These are phyloP conservation scores for Spathaspora sp. DNA, from an alignment of 1,139 yeast species.

Conservation along the genomic window DNA sequence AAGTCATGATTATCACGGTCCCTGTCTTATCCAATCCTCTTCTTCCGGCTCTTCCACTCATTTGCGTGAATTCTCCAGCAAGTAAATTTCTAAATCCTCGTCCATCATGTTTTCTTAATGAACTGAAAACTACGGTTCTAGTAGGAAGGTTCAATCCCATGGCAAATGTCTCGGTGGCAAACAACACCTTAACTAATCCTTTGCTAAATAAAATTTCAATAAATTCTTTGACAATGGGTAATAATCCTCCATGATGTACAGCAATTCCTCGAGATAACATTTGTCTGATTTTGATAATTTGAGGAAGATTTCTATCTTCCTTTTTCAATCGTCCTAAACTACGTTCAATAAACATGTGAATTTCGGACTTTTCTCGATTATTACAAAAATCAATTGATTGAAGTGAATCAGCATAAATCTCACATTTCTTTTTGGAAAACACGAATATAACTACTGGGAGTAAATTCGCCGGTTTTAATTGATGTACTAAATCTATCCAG, in stretches of 20 bases:
- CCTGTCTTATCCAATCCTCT: slow-evolving; percentile 94
- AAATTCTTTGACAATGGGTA: slow-evolving; percentile 93
- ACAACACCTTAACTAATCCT: slow-evolving; percentile 81
- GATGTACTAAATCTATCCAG: slow-evolving; percentile 76
- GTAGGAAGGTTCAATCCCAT: slow-evolving; percentile 98
- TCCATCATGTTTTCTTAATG: slow-evolving; percentile 87
- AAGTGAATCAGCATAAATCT: slow-evolving; percentile 83
- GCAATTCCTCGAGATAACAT: slow-evolving; percentile 90
- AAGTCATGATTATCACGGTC: slow-evolving; percentile 93
- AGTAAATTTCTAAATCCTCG: slow-evolving; percentile 72
- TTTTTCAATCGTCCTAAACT: slow-evolving; percentile 85
- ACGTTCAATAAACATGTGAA: slow-evolving; percentile 87
- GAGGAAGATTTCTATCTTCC: slow-evolving; percentile 93
- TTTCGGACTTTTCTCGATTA: slow-evolving; percentile 82
- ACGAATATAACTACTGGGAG: slow-evolving; percentile 93
- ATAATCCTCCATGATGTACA: slow-evolving; percentile 94
- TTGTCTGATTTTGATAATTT: slow-evolving; percentile 77
- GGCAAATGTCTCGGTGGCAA: slow-evolving; percentile 98
- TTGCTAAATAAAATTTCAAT: slow-evolving; percentile 89
- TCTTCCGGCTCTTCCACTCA: slow-evolving; percentile 99
- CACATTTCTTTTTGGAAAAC: slow-evolving; percentile 90
- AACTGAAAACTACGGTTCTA: slow-evolving; percentile 89
- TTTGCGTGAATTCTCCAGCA: slow-evolving; percentile 97
- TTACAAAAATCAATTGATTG: slow-evolving; percentile 76
- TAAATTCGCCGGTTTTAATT: slow-evolving; percentile 61